phyloP scores from a whole-genome alignment of 805 yeast genomes.

The Spathaspora arborariae region DNA sequence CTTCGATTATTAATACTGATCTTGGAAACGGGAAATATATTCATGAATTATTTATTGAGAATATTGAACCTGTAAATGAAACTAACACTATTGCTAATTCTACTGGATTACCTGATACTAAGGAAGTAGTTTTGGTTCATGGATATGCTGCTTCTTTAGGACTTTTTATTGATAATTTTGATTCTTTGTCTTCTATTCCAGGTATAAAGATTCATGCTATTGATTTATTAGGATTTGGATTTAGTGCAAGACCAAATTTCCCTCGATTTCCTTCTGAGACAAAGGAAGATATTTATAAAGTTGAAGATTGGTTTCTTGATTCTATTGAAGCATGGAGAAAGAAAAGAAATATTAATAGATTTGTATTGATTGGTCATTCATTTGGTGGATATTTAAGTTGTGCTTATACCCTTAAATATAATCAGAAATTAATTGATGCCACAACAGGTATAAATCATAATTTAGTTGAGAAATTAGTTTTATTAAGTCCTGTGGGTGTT shows the following conservation, averaged over 20 bases:
- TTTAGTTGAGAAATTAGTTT: constrained; percentile 34
- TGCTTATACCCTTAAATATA: constrained; percentile 40
- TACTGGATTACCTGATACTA: neutral
- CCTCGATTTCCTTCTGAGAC: constrained; percentile 29
- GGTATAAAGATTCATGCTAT: constrained; percentile 62
- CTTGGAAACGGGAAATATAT: constrained; percentile 55
- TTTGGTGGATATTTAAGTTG: constrained; percentile 44
- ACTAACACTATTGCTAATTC: too few species aligned
- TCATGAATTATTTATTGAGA: constrained; percentile 70
- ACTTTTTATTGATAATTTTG: constrained; percentile 70
- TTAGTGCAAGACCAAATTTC: constrained; percentile 55
- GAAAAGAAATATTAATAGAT: constrained; percentile 29
- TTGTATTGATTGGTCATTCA: constrained; percentile 41
- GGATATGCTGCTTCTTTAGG: constrained; percentile 94
- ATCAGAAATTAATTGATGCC: constrained; percentile 18
- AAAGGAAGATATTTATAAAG: constrained; percentile 30
- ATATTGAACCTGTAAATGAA: constrained; percentile 24
- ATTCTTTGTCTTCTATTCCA: constrained; percentile 41
- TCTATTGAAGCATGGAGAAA: constrained; percentile 41
- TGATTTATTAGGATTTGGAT: constrained; percentile 71
- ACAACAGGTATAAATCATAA: constrained; percentile 15
- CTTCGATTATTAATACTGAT: constrained; percentile 50
- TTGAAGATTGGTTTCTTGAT: constrained; percentile 44
- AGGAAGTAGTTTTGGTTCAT: constrained; percentile 72
- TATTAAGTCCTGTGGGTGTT: constrained; percentile 42